A percentile compares a stretch with the other conserved stretches of the same genome.
phyloP scores from a whole-genome alignment of 768 basidiomycete species.

The Phanerochaete carnosa region DNA sequence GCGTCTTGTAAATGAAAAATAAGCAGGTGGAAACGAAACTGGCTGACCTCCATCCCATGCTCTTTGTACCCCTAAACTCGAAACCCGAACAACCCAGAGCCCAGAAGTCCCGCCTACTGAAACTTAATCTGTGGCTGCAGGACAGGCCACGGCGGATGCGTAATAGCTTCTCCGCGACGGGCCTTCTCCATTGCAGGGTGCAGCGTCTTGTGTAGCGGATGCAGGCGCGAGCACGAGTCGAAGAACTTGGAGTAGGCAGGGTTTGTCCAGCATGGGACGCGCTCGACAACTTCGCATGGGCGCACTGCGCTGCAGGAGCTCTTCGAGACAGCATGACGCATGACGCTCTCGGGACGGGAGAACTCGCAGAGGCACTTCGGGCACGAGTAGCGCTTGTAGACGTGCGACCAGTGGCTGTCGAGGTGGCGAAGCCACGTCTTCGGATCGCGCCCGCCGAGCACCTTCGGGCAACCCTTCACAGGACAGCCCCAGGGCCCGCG shows the following conservation, averaged over 20 bases:
- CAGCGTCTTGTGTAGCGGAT: neutral
- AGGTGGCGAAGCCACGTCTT: slow-evolving; percentile 5
- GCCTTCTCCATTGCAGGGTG: neutral
- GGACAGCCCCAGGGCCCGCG: neutral
- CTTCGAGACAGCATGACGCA: neutral
- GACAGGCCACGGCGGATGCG: neutral
- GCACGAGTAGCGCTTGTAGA: slow-evolving; percentile 4
- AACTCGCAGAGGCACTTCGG: slow-evolving; percentile 1
- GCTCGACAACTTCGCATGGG: neutral
- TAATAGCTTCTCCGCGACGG: neutral
- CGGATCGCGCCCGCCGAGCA: slow-evolving; percentile 3
- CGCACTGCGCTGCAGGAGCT: neutral
- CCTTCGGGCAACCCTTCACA: slow-evolving; percentile 3
- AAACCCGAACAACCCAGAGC: neutral
- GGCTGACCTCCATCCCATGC: neutral
- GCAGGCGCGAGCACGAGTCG: neutral
- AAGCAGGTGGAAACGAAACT: neutral
- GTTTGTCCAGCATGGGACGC: neutral
- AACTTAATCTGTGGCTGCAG: slow-evolving; percentile 7
- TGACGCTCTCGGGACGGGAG: slow-evolving; percentile 4
- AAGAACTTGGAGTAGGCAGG: neutral
- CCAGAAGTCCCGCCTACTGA: neutral
- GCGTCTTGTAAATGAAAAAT: neutral
- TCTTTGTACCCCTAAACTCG: neutral
- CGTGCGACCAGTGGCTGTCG: slow-evolving; percentile 6